Evolutionary conservation across 768 basidiomycete genomes (phyloP), one percentile per base, ranked within the genome.

Genomic region (Dentipellis fragilis): DNA sequence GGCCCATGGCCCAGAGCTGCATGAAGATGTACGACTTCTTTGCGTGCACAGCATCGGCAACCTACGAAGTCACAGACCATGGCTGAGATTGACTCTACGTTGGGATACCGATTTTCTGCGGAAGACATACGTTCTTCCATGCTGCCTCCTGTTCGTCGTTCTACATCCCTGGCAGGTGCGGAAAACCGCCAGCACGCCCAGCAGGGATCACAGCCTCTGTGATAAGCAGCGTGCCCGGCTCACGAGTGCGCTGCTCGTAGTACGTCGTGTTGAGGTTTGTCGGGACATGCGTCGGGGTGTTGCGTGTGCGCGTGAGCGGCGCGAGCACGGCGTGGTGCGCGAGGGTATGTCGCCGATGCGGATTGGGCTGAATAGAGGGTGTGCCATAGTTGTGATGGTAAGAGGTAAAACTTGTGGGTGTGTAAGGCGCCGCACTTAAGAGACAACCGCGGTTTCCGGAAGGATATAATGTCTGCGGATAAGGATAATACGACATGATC

Each of bases 1-100:
- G 66, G 6, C 74, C 74, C 22, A 73, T 54, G 0, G 72, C 72
- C 56, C 72, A 74, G 12, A 72, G 62, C 60, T 76, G 75, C 21
- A 65, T 14, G 58, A 63, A 68, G 57, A 74, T 68, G 60, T 64
- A 65, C 0, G 64, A 68, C 1, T 65, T 66, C 51, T 68, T 67
- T 4, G 65, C 64, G 63, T 73, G 72, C 3, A 72, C 71, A 1
- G 64, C 64, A 22, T 70, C 67, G 37, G 64, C 68, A 17, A 74
- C 60, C 62, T 65, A 19, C 17, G 39, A 40, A 36, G 19, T 12
- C 10, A 22, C 34, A n/a, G n/a, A n/a, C n/a, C n/a, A n/a, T n/a
- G n/a, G n/a, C n/a, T n/a, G 29, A 29, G 29, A 29, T 29, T 29
- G 6, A 29, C 6, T 29, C 29, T 29, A 29, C 29, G 29, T 29